phyloP scores from a whole-genome alignment of 129 eudicot species.

The Pulicaria dysenterica region DNA sequence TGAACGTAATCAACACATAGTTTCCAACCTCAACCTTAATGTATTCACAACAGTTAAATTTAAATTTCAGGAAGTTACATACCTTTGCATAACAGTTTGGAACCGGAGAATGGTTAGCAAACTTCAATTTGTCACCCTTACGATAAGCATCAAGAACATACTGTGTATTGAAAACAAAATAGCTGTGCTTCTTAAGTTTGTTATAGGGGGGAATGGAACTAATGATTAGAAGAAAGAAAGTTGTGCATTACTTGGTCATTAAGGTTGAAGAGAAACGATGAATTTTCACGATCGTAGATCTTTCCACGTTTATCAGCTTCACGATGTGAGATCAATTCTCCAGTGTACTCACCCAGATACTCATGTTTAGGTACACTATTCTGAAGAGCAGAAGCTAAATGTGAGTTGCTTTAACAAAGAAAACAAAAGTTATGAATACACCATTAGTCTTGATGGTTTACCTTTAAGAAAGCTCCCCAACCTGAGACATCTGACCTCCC shows the following conservation, averaged over 20 bases:
- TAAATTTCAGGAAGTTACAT: constrained; percentile 41
- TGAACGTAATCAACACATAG: neutral
- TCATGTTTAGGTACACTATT: constrained; percentile 82
- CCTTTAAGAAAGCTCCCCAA: constrained; percentile 98
- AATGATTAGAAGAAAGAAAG: neutral
- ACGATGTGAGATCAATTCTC: constrained; percentile 85
- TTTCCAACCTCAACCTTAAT: neutral
- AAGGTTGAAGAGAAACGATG: constrained; percentile 82
- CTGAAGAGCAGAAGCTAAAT: constrained; percentile 38
- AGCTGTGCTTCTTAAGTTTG: neutral
- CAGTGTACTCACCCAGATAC: constrained; percentile 93
- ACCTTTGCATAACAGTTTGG: constrained; percentile 99
- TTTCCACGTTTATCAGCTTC: constrained; percentile 96
- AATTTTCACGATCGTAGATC: constrained; percentile 81
- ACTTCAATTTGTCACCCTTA: constrained; percentile 93
- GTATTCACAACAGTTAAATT: neutral
- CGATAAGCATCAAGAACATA: constrained; percentile 98
- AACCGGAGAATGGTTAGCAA: constrained; percentile 98
- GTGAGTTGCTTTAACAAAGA: constrained; percentile 23
- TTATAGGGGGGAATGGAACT: neutral
- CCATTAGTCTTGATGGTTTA: constrained; percentile 25
- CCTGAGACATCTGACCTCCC: constrained; percentile 93
- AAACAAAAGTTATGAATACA: neutral
- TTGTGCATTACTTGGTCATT: constrained; percentile 66
- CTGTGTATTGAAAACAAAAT: constrained; percentile 44